These are phyloP conservation scores for Adansonia gregorii DNA, from an alignment of 441 rosid species.

Conservation along the genomic window DNA sequence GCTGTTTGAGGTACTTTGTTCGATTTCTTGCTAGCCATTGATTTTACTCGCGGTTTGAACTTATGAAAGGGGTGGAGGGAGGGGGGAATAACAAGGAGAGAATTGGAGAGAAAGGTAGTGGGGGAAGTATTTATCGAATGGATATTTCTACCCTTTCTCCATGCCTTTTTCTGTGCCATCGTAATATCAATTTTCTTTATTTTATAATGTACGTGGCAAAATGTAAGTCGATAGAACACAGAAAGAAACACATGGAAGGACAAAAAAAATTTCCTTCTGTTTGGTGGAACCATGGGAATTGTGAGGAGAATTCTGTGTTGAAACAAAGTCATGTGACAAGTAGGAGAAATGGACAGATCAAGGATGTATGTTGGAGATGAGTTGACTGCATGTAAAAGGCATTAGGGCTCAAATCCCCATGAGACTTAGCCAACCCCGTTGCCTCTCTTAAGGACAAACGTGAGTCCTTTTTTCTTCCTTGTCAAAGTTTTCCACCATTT, in stretches of 20 bases:
- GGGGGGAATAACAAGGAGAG: conserved; percentile 28
- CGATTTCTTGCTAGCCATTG: conserved; percentile 42
- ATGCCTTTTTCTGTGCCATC: too few species aligned
- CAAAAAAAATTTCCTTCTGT: conserved; percentile 11
- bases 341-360: conserved; percentile 29
- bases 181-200: too few species aligned
- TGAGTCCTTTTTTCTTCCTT: conserved; percentile 30
- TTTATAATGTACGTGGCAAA: too few species aligned
- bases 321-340: conserved; percentile 55
- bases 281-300: conserved; percentile 10
- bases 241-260: too few species aligned
- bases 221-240: too few species aligned
- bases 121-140: conserved; percentile 15
- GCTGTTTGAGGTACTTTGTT: conserved; percentile 45
- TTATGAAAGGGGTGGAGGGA: neutral
- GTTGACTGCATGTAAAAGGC: too few species aligned
- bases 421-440: conserved; percentile 41
- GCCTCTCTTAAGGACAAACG: conserved; percentile 35
- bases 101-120: conserved; percentile 29
- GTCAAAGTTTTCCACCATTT: neutral
- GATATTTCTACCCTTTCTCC: too few species aligned
- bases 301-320: neutral
- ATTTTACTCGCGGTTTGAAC: neutral
- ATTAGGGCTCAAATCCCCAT: conserved; percentile 22
- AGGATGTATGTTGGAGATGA: too few species aligned